Conservation (phyloP, 2,329 filamentous ascomycete genomes). For the Lecanicillium sp. region DNA sequence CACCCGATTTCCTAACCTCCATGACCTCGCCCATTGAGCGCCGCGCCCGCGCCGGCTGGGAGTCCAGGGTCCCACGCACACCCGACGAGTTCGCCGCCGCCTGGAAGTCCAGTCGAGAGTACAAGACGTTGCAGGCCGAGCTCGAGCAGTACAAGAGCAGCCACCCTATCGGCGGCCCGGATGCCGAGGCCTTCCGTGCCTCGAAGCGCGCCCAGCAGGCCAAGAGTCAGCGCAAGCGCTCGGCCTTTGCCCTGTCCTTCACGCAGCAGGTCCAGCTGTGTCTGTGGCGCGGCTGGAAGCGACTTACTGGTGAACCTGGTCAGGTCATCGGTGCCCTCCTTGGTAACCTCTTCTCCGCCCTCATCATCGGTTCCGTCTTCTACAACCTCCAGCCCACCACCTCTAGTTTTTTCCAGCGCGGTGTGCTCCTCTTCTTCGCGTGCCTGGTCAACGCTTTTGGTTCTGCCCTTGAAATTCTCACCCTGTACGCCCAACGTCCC, state of each 20-base stretch:
- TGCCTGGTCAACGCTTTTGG: slow-evolving; percentile 81
- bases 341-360: slow-evolving; percentile 67
- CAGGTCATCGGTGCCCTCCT: slow-evolving; percentile 60
- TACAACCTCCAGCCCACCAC: slow-evolving; percentile 64
- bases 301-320: slow-evolving; percentile 70
- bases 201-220: slow-evolving; percentile 50
- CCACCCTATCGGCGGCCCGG: slow-evolving; percentile 50
- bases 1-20: slow-evolving; percentile 66
- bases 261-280: slow-evolving; percentile 71
- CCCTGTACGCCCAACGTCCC: slow-evolving; percentile 79
- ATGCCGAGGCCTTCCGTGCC: slow-evolving; percentile 50
- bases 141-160: slow-evolving; percentile 49
- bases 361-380: slow-evolving; percentile 77
- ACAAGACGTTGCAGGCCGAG: slow-evolving; percentile 44
- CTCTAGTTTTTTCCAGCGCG: slow-evolving; percentile 71
- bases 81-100: slow-evolving; percentile 55
- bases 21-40: slow-evolving; percentile 58
- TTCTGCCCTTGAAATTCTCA: slow-evolving; percentile 76
- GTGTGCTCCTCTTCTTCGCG: slow-evolving; percentile 80
- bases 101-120: slow-evolving; percentile 52
- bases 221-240: slow-evolving; percentile 56
- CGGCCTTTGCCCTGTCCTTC: slow-evolving; percentile 78
- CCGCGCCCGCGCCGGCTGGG: slow-evolving; percentile 52
- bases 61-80: slow-evolving; percentile 53
- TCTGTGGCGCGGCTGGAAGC: slow-evolving; percentile 71